Conservation (phyloP, 75 land plant genomes). For the Pinus tabuliformis region DNA sequence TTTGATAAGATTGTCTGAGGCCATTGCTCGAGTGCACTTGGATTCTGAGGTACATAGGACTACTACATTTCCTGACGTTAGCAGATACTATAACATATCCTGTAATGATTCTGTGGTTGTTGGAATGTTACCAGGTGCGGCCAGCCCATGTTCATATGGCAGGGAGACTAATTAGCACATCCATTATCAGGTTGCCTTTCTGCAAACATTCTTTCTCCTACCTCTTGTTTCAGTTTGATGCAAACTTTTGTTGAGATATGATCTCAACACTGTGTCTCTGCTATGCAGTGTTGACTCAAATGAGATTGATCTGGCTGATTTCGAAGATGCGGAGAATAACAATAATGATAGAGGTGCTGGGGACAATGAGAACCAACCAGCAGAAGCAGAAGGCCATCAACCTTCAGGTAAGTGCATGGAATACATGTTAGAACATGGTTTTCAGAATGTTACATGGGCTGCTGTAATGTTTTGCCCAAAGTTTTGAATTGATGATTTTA, state of each 20-base stretch:
- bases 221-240: background rate
- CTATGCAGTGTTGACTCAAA: conserved; percentile 90
- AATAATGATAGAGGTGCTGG: conserved; percentile 24
- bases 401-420: background rate
- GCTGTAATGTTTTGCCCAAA: background rate
- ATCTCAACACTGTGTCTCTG: background rate
- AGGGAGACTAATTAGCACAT: conserved; percentile 83
- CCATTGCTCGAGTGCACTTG: conserved; percentile 83
- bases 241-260: background rate
- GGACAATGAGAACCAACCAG: conserved; percentile 23
- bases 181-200: conserved; percentile 73
- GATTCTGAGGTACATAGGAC: conserved; percentile 46
- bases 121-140: conserved; percentile 54
- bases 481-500: background rate
- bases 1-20: conserved; percentile 89
- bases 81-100: background rate
- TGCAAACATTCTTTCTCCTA: background rate
- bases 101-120: background rate
- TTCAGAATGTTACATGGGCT: background rate
- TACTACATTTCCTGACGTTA: background rate
- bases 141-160: conserved; percentile 85
- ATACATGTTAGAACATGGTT: background rate
- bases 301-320: conserved; percentile 90
- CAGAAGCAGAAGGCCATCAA: background rate
- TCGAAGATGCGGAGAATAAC: conserved; percentile 45